Conservation (phyloP, 73 alveolate species). For the Diophrys appendiculata region DNA sequence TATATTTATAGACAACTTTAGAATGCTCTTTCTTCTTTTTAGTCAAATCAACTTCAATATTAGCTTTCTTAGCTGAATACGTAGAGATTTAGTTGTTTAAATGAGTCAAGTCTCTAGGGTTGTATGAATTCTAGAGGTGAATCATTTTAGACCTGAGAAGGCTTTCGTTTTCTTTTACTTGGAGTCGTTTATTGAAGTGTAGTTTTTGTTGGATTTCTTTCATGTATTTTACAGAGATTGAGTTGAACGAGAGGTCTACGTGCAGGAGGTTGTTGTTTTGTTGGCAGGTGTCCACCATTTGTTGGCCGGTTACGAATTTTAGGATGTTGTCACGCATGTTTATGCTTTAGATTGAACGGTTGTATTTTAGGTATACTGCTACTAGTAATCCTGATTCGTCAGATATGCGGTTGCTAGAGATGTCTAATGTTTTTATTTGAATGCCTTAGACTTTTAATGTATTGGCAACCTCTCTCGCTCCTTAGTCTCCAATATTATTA, state of each 20-base stretch:
- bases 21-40: neutral
- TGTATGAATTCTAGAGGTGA: neutral
- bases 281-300: neutral
- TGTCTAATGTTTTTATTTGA: constrained; percentile 16
- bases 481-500: constrained; percentile 45
- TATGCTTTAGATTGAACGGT: neutral
- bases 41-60: neutral
- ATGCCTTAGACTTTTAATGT: constrained; percentile 8
- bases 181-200: neutral
- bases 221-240: constrained; percentile 1
- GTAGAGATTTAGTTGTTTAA: neutral
- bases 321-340: neutral
- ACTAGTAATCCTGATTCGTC: constrained; percentile 50
- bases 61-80: neutral
- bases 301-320: neutral
- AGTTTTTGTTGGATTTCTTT: neutral
- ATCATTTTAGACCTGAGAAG: neutral
- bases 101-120: neutral
- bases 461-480: constrained; percentile 44
- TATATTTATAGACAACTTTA: too few relatives aligned
- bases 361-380: constrained; percentile 21
- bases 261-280: neutral
- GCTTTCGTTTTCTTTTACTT: neutral
- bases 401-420: constrained; percentile 42
- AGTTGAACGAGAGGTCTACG: neutral